Conservation (phyloP, 345 rosid species). For the Aquilaria yunnanensis region DNA sequence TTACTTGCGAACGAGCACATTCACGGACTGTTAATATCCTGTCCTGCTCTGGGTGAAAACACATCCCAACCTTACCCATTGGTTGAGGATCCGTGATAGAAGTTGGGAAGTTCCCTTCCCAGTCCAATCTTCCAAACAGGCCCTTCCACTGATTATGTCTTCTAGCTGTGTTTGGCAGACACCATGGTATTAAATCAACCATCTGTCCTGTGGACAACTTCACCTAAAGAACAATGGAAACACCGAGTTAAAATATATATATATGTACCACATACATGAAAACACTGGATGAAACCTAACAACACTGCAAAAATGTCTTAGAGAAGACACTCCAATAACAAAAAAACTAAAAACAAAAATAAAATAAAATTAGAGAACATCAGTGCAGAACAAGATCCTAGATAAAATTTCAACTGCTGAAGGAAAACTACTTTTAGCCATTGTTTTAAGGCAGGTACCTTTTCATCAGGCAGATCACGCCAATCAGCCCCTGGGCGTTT, state of each 20-base stretch:
- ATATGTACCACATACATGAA: too few species aligned
- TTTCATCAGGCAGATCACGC: constrained; percentile 75
- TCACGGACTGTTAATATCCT: constrained; percentile 82
- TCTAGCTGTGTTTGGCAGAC: constrained; percentile 73
- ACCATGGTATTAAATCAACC: constrained; percentile 70
- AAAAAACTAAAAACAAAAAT: not conserved
- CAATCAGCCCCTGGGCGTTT: constrained; percentile 92
- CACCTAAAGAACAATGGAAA: constrained; percentile 33
- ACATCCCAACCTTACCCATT: constrained; percentile 94
- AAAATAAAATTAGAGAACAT: not conserved
- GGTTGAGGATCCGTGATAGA: constrained; percentile 89
- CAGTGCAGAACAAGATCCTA: too few species aligned
- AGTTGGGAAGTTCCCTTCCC: constrained; percentile 95
- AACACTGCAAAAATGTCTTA: not conserved
- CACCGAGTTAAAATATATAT: not conserved
- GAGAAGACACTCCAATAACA: not conserved
- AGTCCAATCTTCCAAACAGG: constrained; percentile 77
- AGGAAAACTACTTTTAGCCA: not conserved
- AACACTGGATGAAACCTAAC: not conserved
- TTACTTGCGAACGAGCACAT: constrained; percentile 86
- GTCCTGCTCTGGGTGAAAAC: constrained; percentile 91
- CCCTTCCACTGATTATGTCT: constrained; percentile 91
- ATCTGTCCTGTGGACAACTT: constrained; percentile 52
- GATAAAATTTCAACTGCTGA: not conserved
- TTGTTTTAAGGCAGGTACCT: constrained; percentile 28